Percentiles rank a stretch among this genome's conserved stretches.
These are phyloP conservation scores for Carpinus fangiana DNA, from an alignment of 306 rosid genomes.

Conservation along the genomic window DNA sequence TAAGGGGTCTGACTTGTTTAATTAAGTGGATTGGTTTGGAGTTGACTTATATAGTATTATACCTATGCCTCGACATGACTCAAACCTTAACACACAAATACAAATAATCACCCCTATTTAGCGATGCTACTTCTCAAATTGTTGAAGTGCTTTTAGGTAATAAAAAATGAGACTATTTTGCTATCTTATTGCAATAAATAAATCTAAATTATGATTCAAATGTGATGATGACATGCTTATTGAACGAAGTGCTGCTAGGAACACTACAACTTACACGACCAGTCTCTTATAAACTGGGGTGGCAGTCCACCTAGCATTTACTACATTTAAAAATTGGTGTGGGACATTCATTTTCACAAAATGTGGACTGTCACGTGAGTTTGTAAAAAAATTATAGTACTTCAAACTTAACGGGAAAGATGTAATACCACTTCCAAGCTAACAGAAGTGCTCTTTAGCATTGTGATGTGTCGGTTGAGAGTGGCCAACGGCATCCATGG, in stretches of 20 bases:
- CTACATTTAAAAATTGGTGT: too few species aligned
- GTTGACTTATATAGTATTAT: too few species aligned
- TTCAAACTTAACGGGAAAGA: neutral
- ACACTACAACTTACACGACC: too few species aligned
- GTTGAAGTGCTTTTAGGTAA: neutral
- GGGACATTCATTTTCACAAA: too few species aligned
- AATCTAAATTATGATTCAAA: neutral
- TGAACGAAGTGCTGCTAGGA: too few species aligned
- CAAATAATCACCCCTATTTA: neutral
- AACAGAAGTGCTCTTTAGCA: slow-evolving; percentile 28
- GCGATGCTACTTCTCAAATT: neutral
- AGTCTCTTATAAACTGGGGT: too few species aligned
- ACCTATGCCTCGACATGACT: too few species aligned
- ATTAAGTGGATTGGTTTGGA: too few species aligned
- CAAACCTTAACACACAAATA: too few species aligned
- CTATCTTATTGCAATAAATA: neutral
- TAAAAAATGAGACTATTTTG: neutral
- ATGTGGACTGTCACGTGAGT: too few species aligned
- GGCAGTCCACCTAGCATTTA: too few species aligned
- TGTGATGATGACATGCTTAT: neutral
- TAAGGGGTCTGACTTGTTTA: too few species aligned
- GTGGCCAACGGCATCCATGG: slow-evolving; percentile 18
- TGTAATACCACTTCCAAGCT: slow-evolving; percentile 23
- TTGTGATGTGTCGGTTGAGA: slow-evolving; percentile 12
- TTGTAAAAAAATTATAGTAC: neutral